Conservation (phyloP, 805 yeast genomes). For the Candida manassasensis region DNA sequence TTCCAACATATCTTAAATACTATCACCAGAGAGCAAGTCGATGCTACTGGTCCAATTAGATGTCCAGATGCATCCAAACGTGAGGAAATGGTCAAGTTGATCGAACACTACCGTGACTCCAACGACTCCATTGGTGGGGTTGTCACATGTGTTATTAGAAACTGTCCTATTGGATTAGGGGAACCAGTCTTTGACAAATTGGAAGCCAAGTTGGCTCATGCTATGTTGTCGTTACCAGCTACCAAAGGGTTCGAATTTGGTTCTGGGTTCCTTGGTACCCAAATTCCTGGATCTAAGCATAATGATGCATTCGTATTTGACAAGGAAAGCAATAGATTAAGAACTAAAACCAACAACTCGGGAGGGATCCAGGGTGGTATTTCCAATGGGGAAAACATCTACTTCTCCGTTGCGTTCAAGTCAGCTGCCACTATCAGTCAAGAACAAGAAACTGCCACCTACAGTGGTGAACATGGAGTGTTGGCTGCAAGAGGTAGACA, state of each 20-base stretch:
- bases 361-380: constrained; percentile 99
- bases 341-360: constrained; percentile 85
- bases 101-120: constrained; percentile 78
- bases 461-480: constrained; percentile 83
- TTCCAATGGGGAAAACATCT: constrained; percentile 91
- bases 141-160: constrained; percentile 94
- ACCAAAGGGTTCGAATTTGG: constrained; percentile 98
- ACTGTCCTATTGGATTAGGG: constrained; percentile 92
- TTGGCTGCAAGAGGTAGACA: constrained; percentile 97
- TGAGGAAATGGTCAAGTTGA: constrained; percentile 77
- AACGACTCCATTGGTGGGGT: constrained; percentile 97
- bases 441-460: constrained; percentile 83
- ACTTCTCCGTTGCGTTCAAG: constrained; percentile 93
- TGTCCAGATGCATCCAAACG: constrained; percentile 79
- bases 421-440: constrained; percentile 97
- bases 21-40: constrained; percentile 85
- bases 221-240: constrained; percentile 96
- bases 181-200: constrained; percentile 97
- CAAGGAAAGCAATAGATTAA: constrained; percentile 55
- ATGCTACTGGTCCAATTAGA: constrained; percentile 82
- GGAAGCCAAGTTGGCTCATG: constrained; percentile 94
- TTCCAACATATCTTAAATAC: constrained; percentile 67
- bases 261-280: constrained; percentile 88
- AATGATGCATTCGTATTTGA: constrained; percentile 79
- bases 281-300: constrained; percentile 88